Evolutionary conservation across 371 early-diverging fungal genomes (phyloP), one percentile per base, ranked within the genome.

Genomic region (Mortierella sp.): DNA sequence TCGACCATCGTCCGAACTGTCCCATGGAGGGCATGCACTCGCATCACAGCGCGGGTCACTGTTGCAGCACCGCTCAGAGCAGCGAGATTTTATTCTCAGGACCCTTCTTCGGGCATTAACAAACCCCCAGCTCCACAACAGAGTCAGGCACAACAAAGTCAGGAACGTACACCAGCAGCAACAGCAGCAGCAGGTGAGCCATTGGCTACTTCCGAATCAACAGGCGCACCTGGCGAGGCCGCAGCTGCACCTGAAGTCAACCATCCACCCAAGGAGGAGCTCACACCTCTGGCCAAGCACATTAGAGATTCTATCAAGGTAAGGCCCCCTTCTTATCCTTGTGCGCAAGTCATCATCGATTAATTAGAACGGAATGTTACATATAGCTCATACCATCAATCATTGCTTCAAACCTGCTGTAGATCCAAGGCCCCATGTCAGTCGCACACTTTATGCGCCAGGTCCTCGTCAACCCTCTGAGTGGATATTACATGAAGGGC

Each of bases 401-500:
- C 43, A n/a, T 67, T 77, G 75, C 71, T 71, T n/a, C 19, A 79
- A 44, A 11, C 26, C 21, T 53, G 6, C 40, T 26, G 14, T 82
- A 93, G 91, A 88, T 94, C 51, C 90, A 92, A 43, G 99, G 99
- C 0, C 97, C 99, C 3, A 91, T 98, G 69, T 94, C 98, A 1
- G 88, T 97, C 9, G 92, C 96, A 0, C 94, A 96, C 74, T 99
- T 92, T 89, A 99, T 98, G 96, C 91, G 96, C 67, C 92, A 94
- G 75, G 95, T 95, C 9, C 89, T 97, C 43, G 95, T 95, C n/a
- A 96, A 96, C 83, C 98, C 98, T 4, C 40, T 94, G 21, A 94
- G 94, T 59, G 99, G 99, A 6, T 99, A 98, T 86, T 99, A 99
- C 88, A 98, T 95, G 93, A 89, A 91, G 67, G 93, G 93, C 5